Base-by-base conservation (phyloP, 2,329 filamentous ascomycete species). In the Ascochyta rabiei region DNA sequence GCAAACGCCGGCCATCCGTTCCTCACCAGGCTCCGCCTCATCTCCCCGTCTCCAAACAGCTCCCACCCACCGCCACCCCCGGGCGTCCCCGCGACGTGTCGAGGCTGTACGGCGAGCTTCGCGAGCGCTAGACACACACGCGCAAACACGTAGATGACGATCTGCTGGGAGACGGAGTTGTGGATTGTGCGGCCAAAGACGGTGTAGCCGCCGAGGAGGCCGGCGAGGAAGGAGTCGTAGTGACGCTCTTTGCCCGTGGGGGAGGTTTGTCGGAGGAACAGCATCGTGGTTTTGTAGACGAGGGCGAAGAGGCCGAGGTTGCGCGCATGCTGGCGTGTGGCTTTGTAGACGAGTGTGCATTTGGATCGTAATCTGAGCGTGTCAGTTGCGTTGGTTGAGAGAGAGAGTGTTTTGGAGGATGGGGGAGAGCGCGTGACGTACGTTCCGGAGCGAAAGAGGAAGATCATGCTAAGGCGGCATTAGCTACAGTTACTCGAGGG, bases 91-190 rank as follows among this genome's bases (percentile, higher is more conserved):
- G 72, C 74, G 24, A 75, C 72, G 16, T 73, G 71, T 10, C 67
- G 77, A 1, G 82, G 83, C 75, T 91, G 88, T 60, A 98, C 86
- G 52, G 90, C 86, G 53, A 98, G 80, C 70, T 91, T 91, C 28
- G 93, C 95, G 21, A 96, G 79, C 8, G 90, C 91, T 30, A 99
- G 84, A 57, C 89, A 83, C 15, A 97, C 95, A 62, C 95, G 87
- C 42, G 95, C 95, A 72, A 97, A 97, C 60, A 99, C 90, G 80
- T 99, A 99, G 68, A 98, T 90, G 75, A 96, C 92, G 73, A 99
- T 99, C 82, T 99, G 93, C 81, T 97, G 91, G 78, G 88, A 96
- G 59, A 97, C 89, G 61, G 86, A 89, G 57, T 88, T 89, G 69
- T 91, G 87, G 73, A 81, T 82, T 33, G 88, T 88, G 56, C 89